Evolutionary conservation across 2,329 filamentous ascomycete species (phyloP).

Genomic region (Exophiala bonariae): DNA sequence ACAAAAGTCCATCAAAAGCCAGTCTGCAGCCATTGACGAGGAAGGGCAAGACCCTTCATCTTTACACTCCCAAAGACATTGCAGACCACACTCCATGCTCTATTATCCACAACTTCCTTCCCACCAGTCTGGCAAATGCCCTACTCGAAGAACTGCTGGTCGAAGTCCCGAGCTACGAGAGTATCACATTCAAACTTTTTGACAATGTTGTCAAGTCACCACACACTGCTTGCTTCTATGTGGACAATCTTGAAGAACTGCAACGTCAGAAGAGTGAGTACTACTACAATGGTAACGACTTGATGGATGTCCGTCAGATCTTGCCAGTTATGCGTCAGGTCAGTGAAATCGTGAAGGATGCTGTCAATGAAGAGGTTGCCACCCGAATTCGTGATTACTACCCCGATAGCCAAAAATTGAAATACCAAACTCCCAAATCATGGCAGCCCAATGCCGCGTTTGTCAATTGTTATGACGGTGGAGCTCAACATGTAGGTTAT

Average conservation of each 20-base stretch:
- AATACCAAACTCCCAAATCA: constrained; percentile 64
- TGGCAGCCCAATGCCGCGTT: constrained; percentile 91
- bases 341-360: constrained; percentile 67
- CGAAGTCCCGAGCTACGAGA: constrained; percentile 70
- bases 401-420: constrained; percentile 70
- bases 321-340: constrained; percentile 73
- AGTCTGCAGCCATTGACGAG: constrained; percentile 57
- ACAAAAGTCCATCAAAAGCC: constrained; percentile 36
- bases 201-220: constrained; percentile 82
- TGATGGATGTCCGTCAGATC: constrained; percentile 74
- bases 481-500: constrained; percentile 80
- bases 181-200: constrained; percentile 79
- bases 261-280: constrained; percentile 74
- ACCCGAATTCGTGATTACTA: constrained; percentile 69
- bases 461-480: constrained; percentile 89
- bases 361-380: constrained; percentile 77
- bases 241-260: constrained; percentile 70
- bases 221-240: constrained; percentile 81
- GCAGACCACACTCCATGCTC: constrained; percentile 84
- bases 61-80: constrained; percentile 80
- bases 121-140: constrained; percentile 67
- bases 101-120: constrained; percentile 88
- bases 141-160: constrained; percentile 73
- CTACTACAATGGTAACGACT: constrained; percentile 75
- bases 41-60: constrained; percentile 78